Base-by-base conservation (phyloP, 352 stramenopile genomes). In the Phytophthora nicotianae region DNA sequence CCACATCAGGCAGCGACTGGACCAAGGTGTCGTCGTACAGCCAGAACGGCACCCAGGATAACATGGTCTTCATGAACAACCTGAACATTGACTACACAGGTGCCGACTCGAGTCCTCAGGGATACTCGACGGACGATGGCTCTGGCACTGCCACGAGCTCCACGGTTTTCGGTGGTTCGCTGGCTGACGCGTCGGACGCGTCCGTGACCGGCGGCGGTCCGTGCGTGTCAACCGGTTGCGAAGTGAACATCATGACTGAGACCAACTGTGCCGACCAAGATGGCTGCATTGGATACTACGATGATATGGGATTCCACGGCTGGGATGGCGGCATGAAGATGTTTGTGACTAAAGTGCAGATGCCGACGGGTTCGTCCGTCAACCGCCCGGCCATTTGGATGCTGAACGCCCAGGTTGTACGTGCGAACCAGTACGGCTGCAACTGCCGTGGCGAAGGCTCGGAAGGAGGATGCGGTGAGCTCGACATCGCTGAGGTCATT, bases 381-480 rank as follows among this genome's bases (percentile, higher is more conserved):
- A 83, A 90, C 75, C 71, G 75, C 19, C 83, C 81, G 8, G 83
- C 78, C 8, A 88, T 91, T 56, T 91, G 83, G 83, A 86, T 90
- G 70, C 73, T 91, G 16, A 90, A 90, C 61, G 79, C 80, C 13
- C 83, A 90, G 70, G 73, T 89, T 11, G 48, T 92, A 1, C 80
- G 77, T 43, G 74, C 77, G 5, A 81, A 74, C 65, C 83, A 91
- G 68, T 91, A 91, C 61, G 68, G 74, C 38, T 90, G 83, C 75
- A 91, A 90, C 65, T 92, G 83, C 74, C 83, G 83, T 46, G 75
- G 78, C 45, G 74, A 68, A 9, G 79, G 79, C 0, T 56, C 62
- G 3, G 65, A 71, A 13, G 83, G 83, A 42, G 83, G 81, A 59
- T 92, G 83, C 46, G 83, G 83, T 50, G 83, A 92, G 40, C 74